Percentiles rank a stretch among this genome's conserved stretches.
Evolutionary conservation across 495 filamentous ascomycete species (phyloP).

Genomic region (Penicillium crystallinum): DNA sequence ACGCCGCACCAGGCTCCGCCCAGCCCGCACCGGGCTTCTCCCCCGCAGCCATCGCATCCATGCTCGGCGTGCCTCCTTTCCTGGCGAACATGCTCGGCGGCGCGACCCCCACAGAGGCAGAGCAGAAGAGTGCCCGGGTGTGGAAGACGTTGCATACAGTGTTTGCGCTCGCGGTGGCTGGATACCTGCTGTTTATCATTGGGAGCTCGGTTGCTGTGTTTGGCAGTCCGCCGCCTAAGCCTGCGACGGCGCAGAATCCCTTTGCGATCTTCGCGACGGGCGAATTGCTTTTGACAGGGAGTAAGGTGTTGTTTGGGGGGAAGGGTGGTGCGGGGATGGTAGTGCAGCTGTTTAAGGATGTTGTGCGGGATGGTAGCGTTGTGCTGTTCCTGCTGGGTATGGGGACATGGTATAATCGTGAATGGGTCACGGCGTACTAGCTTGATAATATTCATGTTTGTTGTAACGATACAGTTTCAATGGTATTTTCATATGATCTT

Average conservation of each 20-base stretch:
- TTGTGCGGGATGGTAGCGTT: slow-evolving; percentile 65
- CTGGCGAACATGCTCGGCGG: slow-evolving; percentile 37
- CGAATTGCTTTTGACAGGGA: slow-evolving; percentile 66
- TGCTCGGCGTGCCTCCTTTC: slow-evolving; percentile 42
- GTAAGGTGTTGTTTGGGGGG: slow-evolving; percentile 54
- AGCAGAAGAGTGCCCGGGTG: slow-evolving; percentile 47
- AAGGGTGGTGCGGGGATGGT: slow-evolving; percentile 49
- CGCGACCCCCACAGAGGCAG: slow-evolving; percentile 30
- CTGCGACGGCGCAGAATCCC: slow-evolving; percentile 57
- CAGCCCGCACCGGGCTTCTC: slow-evolving; percentile 18
- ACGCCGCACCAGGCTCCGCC: slow-evolving; percentile 32
- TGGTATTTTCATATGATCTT: neutral
- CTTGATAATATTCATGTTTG: neutral
- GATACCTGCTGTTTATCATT: slow-evolving; percentile 56
- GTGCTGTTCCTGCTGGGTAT: slow-evolving; percentile 75
- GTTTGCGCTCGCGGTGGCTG: slow-evolving; percentile 63
- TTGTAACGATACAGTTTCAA: too few relatives aligned
- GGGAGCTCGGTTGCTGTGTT: slow-evolving; percentile 35
- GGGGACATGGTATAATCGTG: slow-evolving; percentile 58
- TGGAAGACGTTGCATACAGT: slow-evolving; percentile 76
- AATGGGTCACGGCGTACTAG: slow-evolving; percentile 23
- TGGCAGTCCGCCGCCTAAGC: slow-evolving; percentile 50
- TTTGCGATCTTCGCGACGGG: slow-evolving; percentile 81
- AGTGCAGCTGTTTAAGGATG: slow-evolving; percentile 52
- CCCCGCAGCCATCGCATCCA: slow-evolving; percentile 29